A percentile compares a stretch with the other conserved stretches of the same genome.
phyloP scores from a whole-genome alignment of 306 rosid species.

The Argentina anserina region DNA sequence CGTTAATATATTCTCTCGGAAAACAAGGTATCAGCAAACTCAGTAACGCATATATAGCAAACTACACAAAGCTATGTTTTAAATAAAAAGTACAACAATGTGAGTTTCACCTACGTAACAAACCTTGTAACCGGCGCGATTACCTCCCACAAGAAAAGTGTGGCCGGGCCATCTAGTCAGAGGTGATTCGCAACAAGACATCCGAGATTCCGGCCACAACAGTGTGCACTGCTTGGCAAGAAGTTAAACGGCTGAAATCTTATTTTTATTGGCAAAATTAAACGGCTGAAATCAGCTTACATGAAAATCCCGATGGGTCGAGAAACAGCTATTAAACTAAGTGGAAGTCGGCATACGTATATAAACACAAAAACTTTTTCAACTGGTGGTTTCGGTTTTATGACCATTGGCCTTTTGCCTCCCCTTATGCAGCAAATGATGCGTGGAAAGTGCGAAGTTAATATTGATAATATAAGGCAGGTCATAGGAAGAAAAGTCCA shows the following conservation, averaged over 20 bases:
- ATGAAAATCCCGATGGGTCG: not conserved
- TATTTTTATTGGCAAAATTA: not conserved
- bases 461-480: not conserved
- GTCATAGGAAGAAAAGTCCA: not conserved
- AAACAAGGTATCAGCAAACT: too few relatives aligned
- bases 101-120: too few relatives aligned
- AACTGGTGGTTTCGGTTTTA: not conserved
- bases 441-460: conserved; percentile 6
- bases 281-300: not conserved
- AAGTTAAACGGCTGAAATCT: not conserved
- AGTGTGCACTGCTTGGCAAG: not conserved
- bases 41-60: too few relatives aligned
- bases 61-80: too few relatives aligned
- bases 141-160: not conserved
- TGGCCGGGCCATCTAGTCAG: not conserved
- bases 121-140: not conserved
- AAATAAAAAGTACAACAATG: too few relatives aligned
- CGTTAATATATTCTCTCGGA: too few relatives aligned
- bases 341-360: conserved; percentile 37
- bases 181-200: not conserved
- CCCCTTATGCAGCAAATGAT: conserved; percentile 27
- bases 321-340: conserved; percentile 24
- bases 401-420: conserved; percentile 18
- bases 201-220: not conserved
- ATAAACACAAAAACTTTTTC: conserved; percentile 23